Evolutionary conservation across 495 filamentous ascomycete species (phyloP), one percentile per base, ranked within the genome.

Genomic region (Sphaerosporella brunnea): DNA sequence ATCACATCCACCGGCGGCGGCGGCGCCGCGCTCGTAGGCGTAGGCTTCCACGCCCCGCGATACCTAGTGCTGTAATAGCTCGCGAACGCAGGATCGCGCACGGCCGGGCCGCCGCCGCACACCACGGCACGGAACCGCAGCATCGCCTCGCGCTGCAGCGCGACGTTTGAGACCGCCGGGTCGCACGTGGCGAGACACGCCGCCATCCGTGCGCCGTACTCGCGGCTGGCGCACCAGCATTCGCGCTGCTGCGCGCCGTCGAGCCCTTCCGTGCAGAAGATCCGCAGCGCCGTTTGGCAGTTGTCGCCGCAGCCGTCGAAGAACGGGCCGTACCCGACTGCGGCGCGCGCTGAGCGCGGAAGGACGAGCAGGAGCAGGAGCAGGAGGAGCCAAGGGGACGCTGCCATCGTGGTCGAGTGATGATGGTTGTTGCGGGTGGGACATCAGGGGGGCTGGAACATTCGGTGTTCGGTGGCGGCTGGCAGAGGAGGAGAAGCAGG

Each of bases 291-390:
- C 7, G 55, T 59, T 38, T 59, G 55, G 21, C 55, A 59, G 21
- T 58, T 59, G 20, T 59, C 55, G 3, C 55, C 55, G 19, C 55
- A 59, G 20, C 46, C 23, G 24, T 59, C 51, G 35, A 58, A 59
- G 2, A 26, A 24, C 3, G 55, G 55, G 7, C 55, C 55, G 44
- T 58, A 59, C 15, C 55, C 55, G n/a, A 58, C 42, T 23, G 58
- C 54, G 4, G 55, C 54, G 11, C 54, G 45, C 8, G 39, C 10
- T 16, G 36, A 39, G 18, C 8, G 11, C 5, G 18, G 5, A 10
- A 43, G 39, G 8, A 43, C 8, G 5, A 43, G 23, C 8, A 9
- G 19, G 10, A 43, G 18, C 10, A 43, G 39, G 39, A 43, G 5
- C 7, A 37, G 35, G 35, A 37, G 35, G 15, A 37, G n/a, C n/a